Percentiles rank a stretch among this genome's conserved stretches.
Evolutionary conservation across 805 yeast genomes (phyloP).

Genomic region (Kazachstania kunashirensis): DNA sequence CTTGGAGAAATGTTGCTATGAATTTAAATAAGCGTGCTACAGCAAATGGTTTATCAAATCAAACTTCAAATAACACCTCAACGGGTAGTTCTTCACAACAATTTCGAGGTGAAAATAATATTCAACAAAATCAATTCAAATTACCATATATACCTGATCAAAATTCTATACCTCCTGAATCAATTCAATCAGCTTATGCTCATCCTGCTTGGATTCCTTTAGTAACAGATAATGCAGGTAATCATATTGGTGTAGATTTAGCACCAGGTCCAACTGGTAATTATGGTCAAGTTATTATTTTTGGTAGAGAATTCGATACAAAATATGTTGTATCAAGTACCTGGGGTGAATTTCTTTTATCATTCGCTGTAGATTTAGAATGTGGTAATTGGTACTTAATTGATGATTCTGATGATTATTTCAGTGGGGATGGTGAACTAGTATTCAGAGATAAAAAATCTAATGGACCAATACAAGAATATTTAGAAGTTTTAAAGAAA

Average conservation of each 20-base stretch:
- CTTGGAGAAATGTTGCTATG: conserved; percentile 72
- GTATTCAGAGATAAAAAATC: conserved; percentile 54
- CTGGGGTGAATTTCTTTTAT: conserved; percentile 80
- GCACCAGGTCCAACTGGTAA: conserved; percentile 70
- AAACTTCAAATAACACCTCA: conserved; percentile 15
- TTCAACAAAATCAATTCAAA: conserved; percentile 28
- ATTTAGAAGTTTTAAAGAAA: conserved; percentile 32
- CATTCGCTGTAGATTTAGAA: conserved; percentile 81
- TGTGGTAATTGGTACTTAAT: conserved; percentile 69
- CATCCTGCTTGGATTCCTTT: conserved; percentile 88
- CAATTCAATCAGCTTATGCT: conserved; percentile 70
- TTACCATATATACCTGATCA: conserved; percentile 40
- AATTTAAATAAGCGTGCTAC: conserved; percentile 26
- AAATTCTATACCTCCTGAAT: conserved; percentile 67
- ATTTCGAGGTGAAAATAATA: background rate
- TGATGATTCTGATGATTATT: conserved; percentile 55
- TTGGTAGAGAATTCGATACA: conserved; percentile 89
- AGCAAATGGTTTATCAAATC: conserved; percentile 10
- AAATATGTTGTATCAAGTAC: conserved; percentile 78
- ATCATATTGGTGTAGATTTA: conserved; percentile 83
- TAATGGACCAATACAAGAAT: conserved; percentile 37
- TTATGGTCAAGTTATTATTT: conserved; percentile 86
- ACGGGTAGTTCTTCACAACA: conserved; percentile 1
- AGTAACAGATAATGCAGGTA: conserved; percentile 80
- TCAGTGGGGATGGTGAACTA: conserved; percentile 65